These are phyloP conservation scores for Trichosporon faecale DNA, from an alignment of 1,284 basidiomycete genomes.

Conservation along the genomic window DNA sequence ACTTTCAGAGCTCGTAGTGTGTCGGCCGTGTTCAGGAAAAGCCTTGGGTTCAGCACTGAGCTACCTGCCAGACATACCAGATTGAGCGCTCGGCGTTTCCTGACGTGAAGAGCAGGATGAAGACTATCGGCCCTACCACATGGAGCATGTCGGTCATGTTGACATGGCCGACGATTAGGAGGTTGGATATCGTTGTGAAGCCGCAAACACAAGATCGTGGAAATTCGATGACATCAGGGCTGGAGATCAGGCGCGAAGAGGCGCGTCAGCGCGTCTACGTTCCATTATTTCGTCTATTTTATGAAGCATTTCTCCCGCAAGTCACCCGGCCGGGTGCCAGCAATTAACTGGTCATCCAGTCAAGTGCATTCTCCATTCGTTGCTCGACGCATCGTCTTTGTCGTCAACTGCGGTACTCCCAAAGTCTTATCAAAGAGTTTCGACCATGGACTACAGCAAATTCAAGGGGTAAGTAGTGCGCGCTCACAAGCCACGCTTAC, in stretches of 20 bases:
- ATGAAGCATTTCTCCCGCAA: background rate
- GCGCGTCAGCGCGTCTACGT: background rate
- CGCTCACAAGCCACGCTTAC: background rate
- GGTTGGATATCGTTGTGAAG: background rate
- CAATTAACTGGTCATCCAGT: background rate
- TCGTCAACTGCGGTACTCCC: background rate
- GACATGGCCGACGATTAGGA: background rate
- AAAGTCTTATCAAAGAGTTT: background rate
- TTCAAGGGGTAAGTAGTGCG: constrained; percentile 35
- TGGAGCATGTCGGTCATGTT: background rate
- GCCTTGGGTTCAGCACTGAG: constrained; percentile 31
- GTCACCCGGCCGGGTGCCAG: background rate
- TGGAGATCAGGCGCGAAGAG: constrained; percentile 17
- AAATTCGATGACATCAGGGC: background rate
- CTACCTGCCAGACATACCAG: constrained; percentile 6
- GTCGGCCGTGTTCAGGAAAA: constrained; percentile 33
- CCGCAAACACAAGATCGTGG: background rate
- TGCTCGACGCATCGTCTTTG: background rate
- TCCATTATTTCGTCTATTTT: background rate
- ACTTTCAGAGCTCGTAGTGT: constrained; percentile 36
- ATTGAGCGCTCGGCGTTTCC: constrained; percentile 6
- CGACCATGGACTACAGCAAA: constrained; percentile 43
- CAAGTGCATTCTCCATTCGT: background rate
- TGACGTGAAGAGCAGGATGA: background rate
- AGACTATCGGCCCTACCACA: background rate